Evolutionary conservation across 371 early-diverging fungal genomes (phyloP).

Genomic region (Mortierella sp.): DNA sequence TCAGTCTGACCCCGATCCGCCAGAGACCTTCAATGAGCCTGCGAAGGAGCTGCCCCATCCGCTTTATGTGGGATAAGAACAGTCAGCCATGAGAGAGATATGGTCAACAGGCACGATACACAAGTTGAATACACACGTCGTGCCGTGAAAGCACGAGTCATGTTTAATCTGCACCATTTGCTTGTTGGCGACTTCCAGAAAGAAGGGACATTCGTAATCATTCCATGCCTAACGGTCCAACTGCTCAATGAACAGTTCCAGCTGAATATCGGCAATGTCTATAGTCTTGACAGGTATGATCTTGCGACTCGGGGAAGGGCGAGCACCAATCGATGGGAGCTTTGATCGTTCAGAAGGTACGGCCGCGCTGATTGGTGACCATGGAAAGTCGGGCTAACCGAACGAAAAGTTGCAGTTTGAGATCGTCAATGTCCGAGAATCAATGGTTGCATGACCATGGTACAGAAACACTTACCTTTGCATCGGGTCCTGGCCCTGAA

Average conservation of each 20-base stretch:
- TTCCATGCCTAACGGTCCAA: neutral
- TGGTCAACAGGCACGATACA: too few relatives aligned
- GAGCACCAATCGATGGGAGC: conserved; percentile 6
- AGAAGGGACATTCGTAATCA: too few relatives aligned
- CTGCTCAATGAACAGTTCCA: conserved; percentile 33
- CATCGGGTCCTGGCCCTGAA: conserved; percentile 16
- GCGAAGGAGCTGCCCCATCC: conserved; percentile 49
- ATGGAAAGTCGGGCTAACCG: conserved; percentile 32
- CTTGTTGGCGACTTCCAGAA: too few relatives aligned
- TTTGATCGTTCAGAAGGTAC: conserved; percentile 18
- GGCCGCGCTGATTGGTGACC: conserved; percentile 31
- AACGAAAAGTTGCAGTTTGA: neutral
- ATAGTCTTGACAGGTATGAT: conserved; percentile 51
- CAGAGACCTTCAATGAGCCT: conserved; percentile 21
- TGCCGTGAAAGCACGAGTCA: too few relatives aligned
- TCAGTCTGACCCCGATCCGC: neutral
- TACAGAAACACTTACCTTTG: conserved; percentile 21
- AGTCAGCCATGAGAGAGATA: too few relatives aligned
- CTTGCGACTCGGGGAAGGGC: conserved; percentile 8
- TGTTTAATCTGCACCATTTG: too few relatives aligned
- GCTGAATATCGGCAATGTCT: conserved; percentile 32
- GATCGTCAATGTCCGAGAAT: neutral
- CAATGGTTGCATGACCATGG: neutral
- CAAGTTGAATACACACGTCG: too few relatives aligned
- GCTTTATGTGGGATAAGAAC: conserved; percentile 43